phyloP scores from a whole-genome alignment of 345 rosid genomes.

The Aegle marmelos region DNA sequence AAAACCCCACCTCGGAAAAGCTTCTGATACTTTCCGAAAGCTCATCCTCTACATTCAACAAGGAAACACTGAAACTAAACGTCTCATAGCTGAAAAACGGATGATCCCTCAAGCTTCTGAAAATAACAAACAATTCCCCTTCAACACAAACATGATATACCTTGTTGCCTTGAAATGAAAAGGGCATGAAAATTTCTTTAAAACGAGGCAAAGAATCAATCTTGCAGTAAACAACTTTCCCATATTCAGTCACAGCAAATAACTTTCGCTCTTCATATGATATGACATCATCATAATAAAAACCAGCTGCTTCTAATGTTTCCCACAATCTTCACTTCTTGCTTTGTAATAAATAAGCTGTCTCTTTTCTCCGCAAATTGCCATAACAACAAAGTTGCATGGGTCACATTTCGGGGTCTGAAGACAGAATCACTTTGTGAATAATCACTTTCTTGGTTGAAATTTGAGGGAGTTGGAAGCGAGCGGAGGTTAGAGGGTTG shows the following conservation, averaged over 20 bases:
- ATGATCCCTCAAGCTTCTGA: background rate
- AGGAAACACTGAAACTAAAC: background rate
- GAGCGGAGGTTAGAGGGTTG: background rate
- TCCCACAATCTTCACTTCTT: background rate
- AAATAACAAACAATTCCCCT: background rate
- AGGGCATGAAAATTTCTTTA: background rate
- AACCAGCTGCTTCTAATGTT: background rate
- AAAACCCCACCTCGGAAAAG: background rate
- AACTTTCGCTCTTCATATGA: background rate
- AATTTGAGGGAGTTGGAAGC: background rate
- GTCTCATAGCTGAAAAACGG: background rate
- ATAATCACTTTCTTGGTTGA: background rate
- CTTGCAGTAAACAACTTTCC: background rate
- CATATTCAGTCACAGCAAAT: background rate
- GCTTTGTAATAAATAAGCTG: background rate
- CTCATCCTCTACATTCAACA: background rate
- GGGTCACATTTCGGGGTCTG: background rate
- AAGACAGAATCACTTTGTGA: background rate
- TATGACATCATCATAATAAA: background rate
- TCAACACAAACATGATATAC: background rate
- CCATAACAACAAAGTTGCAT: background rate
- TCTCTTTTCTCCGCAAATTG: background rate
- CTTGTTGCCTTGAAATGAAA: background rate
- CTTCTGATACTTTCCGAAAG: background rate
- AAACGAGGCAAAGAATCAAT: background rate